Evolutionary conservation across 108 stramenopile genomes (phyloP).

Genomic region (Cyclotella kingstonii): DNA sequence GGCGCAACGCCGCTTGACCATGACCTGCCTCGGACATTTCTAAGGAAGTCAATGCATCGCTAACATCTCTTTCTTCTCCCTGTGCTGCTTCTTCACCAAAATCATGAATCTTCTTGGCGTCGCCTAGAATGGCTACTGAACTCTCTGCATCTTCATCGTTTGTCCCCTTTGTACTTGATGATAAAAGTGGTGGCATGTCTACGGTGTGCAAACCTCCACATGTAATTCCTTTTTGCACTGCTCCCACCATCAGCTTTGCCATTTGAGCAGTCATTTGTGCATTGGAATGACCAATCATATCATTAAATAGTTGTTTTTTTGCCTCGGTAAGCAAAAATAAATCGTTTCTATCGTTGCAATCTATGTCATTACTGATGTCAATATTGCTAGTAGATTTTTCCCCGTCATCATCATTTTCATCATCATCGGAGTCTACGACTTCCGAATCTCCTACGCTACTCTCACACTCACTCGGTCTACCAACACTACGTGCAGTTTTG

Average conservation of each 20-base stretch:
- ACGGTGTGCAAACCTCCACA: neutral
- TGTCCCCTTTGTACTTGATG: neutral
- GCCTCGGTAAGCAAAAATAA: slow-evolving; percentile 2
- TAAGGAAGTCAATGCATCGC: neutral
- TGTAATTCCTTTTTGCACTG: neutral
- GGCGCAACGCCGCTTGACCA: slow-evolving; percentile 75
- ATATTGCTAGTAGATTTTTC: neutral
- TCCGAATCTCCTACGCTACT: neutral
- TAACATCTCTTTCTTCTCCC: too few species aligned
- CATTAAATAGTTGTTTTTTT: slow-evolving; percentile 31
- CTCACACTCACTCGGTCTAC: too few species aligned
- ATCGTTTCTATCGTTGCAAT: neutral
- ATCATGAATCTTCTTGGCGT: neutral
- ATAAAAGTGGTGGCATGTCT: neutral
- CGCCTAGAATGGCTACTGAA: neutral
- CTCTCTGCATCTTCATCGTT: neutral
- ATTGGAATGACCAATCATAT: slow-evolving; percentile 11
- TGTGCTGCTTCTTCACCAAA: too few species aligned
- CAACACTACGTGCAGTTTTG: too few species aligned
- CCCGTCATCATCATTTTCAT: slow-evolving; percentile 14
- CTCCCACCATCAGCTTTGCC: slow-evolving; percentile 6
- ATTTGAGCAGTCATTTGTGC: neutral
- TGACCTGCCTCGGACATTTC: slow-evolving; percentile 3
- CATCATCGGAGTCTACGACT: slow-evolving; percentile 19
- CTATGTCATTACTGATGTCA: slow-evolving; percentile 3